Conservation (phyloP, 2,329 filamentous ascomycete genomes). For the Aspergillus melleus region DNA sequence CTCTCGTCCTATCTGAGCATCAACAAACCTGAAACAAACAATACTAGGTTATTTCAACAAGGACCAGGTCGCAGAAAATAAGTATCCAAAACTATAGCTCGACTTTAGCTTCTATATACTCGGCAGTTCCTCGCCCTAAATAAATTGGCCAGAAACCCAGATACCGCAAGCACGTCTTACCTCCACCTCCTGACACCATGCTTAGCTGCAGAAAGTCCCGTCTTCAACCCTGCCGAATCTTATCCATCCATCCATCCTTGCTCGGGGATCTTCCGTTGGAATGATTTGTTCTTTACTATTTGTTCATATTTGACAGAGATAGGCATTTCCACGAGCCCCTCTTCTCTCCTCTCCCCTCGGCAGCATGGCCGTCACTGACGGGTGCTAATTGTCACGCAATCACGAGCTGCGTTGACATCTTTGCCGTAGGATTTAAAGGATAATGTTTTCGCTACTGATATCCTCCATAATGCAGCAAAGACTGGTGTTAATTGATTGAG, state of each 20-base stretch:
- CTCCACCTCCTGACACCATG: conserved; percentile 9
- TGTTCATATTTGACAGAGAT: no score
- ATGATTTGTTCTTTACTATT: background rate
- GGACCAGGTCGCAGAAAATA: no score
- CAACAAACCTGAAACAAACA: no score
- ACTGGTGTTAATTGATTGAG: no score
- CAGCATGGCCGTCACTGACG: background rate
- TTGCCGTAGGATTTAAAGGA: background rate
- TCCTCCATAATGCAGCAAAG: background rate
- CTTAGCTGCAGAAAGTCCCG: conserved; percentile 4
- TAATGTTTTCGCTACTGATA: background rate
- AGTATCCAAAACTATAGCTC: no score
- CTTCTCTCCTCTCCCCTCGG: no score
- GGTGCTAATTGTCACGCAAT: background rate
- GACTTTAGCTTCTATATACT: no score
- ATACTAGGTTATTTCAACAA: no score
- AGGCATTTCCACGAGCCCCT: no score
- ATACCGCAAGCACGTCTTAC: conserved; percentile 11
- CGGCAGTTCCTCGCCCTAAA: no score
- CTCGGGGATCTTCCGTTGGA: background rate
- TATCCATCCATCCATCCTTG: background rate
- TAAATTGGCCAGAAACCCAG: no score
- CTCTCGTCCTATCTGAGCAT: no score
- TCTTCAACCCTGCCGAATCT: background rate
- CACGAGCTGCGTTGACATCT: background rate